Conservation (phyloP, 139 green algal genomes). For the Picochlorum costavermella region DNA sequence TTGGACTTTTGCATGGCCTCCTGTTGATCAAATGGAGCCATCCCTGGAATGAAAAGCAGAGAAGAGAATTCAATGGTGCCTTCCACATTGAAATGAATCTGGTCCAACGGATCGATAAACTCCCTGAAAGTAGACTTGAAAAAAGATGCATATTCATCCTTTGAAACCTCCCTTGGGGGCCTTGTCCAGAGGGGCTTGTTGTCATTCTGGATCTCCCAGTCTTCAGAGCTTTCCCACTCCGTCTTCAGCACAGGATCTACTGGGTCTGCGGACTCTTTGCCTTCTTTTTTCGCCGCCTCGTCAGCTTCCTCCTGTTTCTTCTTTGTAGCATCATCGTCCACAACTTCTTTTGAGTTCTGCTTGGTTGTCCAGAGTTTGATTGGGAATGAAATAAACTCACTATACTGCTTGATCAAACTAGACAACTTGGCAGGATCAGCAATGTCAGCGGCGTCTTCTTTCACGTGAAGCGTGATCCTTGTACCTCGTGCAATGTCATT, state of each 20-base stretch:
- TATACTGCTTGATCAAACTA: slow-evolving; percentile 95
- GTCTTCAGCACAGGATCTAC: slow-evolving; percentile 85
- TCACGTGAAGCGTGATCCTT: slow-evolving; percentile 85
- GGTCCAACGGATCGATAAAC: slow-evolving; percentile 68
- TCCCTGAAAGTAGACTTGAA: slow-evolving; percentile 85
- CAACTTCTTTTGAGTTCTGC: slow-evolving; percentile 33
- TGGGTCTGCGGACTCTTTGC: slow-evolving; percentile 44
- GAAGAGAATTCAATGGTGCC: slow-evolving; percentile 94
- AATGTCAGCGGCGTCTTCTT: slow-evolving; percentile 84
- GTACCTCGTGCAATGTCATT: slow-evolving; percentile 66
- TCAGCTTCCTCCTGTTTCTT: slow-evolving; percentile 68
- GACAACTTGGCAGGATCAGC: slow-evolving; percentile 60
- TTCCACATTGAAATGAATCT: slow-evolving; percentile 88
- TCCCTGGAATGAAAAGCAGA: slow-evolving; percentile 92
- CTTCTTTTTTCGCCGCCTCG: slow-evolving; percentile 55
- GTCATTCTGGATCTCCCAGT: slow-evolving; percentile 86
- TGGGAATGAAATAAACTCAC: slow-evolving; percentile 97
- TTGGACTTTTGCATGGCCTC: slow-evolving; percentile 33
- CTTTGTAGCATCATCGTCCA: slow-evolving; percentile 70
- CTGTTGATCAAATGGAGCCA: slow-evolving; percentile 93
- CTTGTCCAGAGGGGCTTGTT: slow-evolving; percentile 95
- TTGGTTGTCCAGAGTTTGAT: slow-evolving; percentile 75
- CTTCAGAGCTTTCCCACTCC: slow-evolving; percentile 63
- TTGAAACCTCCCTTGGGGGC: slow-evolving; percentile 56
- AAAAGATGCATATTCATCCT: slow-evolving; percentile 92